Conservation (phyloP, 257 asterid genomes). For the Solanum phureja region DNA sequence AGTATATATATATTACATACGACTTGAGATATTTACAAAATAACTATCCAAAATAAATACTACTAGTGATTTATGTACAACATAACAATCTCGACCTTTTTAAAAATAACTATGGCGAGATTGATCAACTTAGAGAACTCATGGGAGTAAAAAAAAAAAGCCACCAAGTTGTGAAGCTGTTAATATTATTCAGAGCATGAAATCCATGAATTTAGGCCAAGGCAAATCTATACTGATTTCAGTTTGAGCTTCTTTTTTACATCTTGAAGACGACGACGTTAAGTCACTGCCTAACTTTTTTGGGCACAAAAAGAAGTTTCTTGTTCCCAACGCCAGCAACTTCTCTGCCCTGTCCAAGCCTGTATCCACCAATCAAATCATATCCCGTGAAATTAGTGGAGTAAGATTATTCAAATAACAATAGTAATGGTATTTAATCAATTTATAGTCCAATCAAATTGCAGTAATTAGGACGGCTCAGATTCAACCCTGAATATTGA, state of each 20-base stretch:
- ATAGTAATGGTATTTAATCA: not conserved
- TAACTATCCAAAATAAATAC: not conserved
- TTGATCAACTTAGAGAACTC: not conserved
- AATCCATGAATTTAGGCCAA: constrained; percentile 59
- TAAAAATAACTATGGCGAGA: not conserved
- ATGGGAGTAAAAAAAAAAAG: not conserved
- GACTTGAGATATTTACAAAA: not conserved
- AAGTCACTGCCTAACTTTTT: constrained; percentile 4
- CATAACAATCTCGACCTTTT: not conserved
- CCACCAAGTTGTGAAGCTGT: not conserved
- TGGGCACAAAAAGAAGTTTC: constrained; percentile 74
- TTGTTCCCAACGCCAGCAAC: constrained; percentile 52
- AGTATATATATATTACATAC: not conserved
- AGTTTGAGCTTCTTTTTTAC: constrained; percentile 48
- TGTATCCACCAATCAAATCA: not conserved
- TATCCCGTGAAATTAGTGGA: not conserved
- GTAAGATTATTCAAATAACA: too few relatives aligned
- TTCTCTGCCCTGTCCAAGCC: constrained; percentile 64
- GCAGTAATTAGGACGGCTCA: not conserved
- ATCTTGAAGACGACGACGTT: constrained; percentile 12
- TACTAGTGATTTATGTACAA: not conserved
- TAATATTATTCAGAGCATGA: constrained; percentile 25
- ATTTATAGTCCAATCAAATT: not conserved
- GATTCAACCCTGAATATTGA: not conserved
- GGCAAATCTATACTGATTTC: constrained; percentile 15